Percentiles rank a stretch among this genome's conserved stretches.
Conservation (phyloP, 2,329 filamentous ascomycete species). For the Nakataea oryzae region DNA sequence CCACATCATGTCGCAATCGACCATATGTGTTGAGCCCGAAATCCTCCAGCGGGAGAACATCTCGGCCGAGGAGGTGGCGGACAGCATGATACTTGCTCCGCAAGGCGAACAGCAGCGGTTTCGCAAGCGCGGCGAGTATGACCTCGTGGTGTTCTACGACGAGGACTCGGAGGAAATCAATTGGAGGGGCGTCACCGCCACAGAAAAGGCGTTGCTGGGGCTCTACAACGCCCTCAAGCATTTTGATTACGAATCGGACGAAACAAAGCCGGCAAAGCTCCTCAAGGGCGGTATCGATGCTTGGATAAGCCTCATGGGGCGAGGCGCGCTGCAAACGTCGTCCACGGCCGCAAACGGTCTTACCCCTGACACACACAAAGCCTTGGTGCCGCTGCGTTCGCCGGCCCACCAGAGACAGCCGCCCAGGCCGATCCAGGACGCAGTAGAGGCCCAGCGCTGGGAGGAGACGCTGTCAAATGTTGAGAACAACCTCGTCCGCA, state of each 20-base stretch:
- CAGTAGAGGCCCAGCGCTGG: slow-evolving; percentile 74
- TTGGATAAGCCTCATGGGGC: slow-evolving; percentile 77
- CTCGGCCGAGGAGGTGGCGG: slow-evolving; percentile 1
- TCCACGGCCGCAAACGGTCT: slow-evolving; percentile 9
- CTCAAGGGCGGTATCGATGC: slow-evolving; percentile 75
- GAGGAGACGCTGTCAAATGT: slow-evolving; percentile 56
- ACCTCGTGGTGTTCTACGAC: slow-evolving; percentile 88
- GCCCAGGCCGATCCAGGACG: slow-evolving; percentile 57
- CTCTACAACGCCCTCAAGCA: slow-evolving; percentile 73
- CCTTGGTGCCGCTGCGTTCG: background rate
- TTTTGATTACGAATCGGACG: slow-evolving; percentile 51
- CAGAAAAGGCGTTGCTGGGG: slow-evolving; percentile 50
- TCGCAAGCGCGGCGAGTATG: slow-evolving; percentile 61
- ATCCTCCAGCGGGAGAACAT: slow-evolving; percentile 60
- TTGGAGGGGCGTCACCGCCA: slow-evolving; percentile 15
- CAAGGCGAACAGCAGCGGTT: slow-evolving; percentile 69
- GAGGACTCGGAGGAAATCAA: slow-evolving; percentile 50
- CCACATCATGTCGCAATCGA: slow-evolving; percentile 73
- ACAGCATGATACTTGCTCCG: slow-evolving; percentile 42
- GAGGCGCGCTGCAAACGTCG: slow-evolving; percentile 44
- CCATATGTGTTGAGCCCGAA: slow-evolving; percentile 81
- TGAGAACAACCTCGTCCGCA: slow-evolving; percentile 48
- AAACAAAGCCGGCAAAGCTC: slow-evolving; percentile 55
- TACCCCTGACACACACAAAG: slow-evolving; percentile 17
- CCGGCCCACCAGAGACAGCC: background rate